Evolutionary conservation across 2,329 filamentous ascomycete genomes (phyloP), one percentile per base, ranked within the genome.

Genomic region (Whalleya microplaca): DNA sequence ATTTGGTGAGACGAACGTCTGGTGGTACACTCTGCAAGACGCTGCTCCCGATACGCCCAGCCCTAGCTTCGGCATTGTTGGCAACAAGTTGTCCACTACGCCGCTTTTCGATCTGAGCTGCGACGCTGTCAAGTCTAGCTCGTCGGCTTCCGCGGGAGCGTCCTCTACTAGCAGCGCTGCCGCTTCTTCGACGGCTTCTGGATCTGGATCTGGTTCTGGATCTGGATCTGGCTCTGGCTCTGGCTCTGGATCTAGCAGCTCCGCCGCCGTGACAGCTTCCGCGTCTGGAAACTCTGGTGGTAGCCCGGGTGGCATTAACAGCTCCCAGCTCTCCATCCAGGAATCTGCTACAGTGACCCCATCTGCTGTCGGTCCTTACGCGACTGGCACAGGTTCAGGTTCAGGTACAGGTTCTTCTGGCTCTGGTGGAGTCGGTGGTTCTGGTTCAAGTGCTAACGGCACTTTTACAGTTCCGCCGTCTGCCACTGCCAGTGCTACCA

Each of bases 21-120:
- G 86, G 84, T 94, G 90, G 87, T 92, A 87, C 77, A 90, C 85
- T 48, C 82, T 93, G 21, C 85, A 90, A 70, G 90, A 94, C 64
- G 78, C 84, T 43, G 77, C 77, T 41, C 81, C 81, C 18, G 77
- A 75, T 47, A 81, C 81, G 2, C 85, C 87, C 32, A 83, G 78
- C 75, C 88, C 89, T 42, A 86, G 83, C 70, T 94, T 93, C 66
- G 89, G 90, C 53, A 76, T 94, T 64, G 77, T 90, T 53, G 84
- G 84, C 59, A 76, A 76, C 51, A 71, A 76, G 45, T 71, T 87
- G 62, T 76, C 73, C 65, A 77, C 75, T 58, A 83, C 75, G 45
- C 85, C 87, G 21, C 75, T 88, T 32, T 89, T 81, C 69, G 83
- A 89, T 68, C 81, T 90, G 51, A 82, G 81, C 44, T 90, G 86